Base-by-base conservation (phyloP, 345 rosid genomes). In the Excoecaria cochinchinensis region DNA sequence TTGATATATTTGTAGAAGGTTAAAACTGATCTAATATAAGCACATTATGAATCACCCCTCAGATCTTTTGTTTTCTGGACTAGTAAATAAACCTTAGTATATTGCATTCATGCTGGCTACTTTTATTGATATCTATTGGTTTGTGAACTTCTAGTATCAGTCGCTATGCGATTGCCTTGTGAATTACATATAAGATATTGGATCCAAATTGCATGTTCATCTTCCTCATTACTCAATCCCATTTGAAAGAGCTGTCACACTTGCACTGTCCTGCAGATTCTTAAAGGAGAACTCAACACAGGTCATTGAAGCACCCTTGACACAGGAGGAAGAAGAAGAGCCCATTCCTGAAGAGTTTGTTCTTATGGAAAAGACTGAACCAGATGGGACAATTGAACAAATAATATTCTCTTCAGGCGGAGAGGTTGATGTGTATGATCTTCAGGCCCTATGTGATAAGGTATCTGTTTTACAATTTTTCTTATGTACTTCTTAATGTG, bases 371-470 rank as follows among this genome's bases (percentile, higher is more conserved):
- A 91, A 84, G 48, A 78, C 86, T 75, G 80, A 81, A 22, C 67
- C 86, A 71, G 92, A 92, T 84, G 97, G 99, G 36, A 78, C 78
- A 71, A 73, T 84, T 67, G 99, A 95, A 80, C 90, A 90, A 74
- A 91, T 95, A 64, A 79, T 92, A 78, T 95, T 92, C 83, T 92
- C 97, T 66, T 92, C 94, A 0, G 97, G 95, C 63, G 99, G 95
- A 77, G 91, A 90, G 61, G 86, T 95, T 82, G 97, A 95, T 86
- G 78, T 95, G 16, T 90, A 91, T 88, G 97, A 95, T 85, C 97
- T 95, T 78, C 89, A 95, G 85, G 75, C 90, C 66, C 86, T 95
- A 19, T 95, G 99, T 81, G 97, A 95, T 72, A 91, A 92, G 97
- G 98, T 92, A 73, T 44, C 6, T 64, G 3, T 71, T 69, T 14